Conservation (phyloP, 345 rosid species). For the Brassica cretica region DNA sequence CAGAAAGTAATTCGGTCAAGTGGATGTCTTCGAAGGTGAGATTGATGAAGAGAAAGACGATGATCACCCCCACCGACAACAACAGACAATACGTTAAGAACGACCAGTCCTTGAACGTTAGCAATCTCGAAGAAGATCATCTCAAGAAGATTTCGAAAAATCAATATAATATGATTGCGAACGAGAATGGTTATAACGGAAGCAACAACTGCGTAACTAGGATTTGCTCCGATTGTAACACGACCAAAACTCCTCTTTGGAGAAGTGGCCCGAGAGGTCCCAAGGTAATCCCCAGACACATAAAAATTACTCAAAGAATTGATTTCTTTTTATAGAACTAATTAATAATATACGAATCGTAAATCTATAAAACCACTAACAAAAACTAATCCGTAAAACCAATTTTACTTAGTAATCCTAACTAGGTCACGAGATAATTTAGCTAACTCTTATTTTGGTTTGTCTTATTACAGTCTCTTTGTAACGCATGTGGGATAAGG, state of each 20-base stretch:
- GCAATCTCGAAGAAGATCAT: slow-evolving; percentile 14
- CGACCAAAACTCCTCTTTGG: slow-evolving; percentile 97
- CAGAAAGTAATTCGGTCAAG: slow-evolving; percentile 39
- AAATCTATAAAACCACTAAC: background rate
- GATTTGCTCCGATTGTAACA: slow-evolving; percentile 82
- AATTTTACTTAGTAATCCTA: background rate
- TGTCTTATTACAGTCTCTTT: slow-evolving; percentile 61
- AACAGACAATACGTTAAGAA: slow-evolving; percentile 5
- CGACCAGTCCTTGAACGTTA: background rate
- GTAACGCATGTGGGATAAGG: slow-evolving; percentile 93
- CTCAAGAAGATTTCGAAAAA: slow-evolving; percentile 37
- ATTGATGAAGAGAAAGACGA: slow-evolving; percentile 62
- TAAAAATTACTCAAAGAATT: background rate
- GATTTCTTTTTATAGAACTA: background rate
- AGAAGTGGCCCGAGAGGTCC: slow-evolving; percentile 95
- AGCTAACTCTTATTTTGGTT: background rate
- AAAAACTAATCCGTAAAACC: background rate
- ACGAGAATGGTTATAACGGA: slow-evolving; percentile 40
- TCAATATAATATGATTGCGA: background rate
- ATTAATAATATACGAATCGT: background rate
- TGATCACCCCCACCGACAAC: slow-evolving; percentile 32
- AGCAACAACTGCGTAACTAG: slow-evolving; percentile 18
- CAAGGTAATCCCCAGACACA: slow-evolving; percentile 53
- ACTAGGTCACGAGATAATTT: background rate
- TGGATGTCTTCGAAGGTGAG: slow-evolving; percentile 80